Base-by-base conservation (phyloP, 1,139 yeast species). In the Zygoascus hellenicus region DNA sequence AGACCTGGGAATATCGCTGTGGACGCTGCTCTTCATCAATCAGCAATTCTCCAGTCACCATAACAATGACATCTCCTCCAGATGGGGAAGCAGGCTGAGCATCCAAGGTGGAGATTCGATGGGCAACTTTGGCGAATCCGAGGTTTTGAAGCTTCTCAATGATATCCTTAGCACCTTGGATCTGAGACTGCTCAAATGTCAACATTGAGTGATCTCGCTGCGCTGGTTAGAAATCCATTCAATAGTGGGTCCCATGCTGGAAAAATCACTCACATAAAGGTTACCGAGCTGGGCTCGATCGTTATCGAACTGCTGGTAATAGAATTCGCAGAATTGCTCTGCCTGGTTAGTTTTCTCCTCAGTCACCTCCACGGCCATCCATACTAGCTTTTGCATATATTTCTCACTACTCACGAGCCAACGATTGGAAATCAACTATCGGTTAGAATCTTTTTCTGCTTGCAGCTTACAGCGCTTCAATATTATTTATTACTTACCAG, bases 61-160 rank as follows among this genome's bases (percentile, higher is more conserved):
- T 84, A 50, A 90, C 97, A 62, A 92, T 76, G 51, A 92, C 95
- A 64, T 90, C 97, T 53, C 97, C 97, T 32, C 58, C 58, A 59
- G 74, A 78, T 51, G 95, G 87, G 52, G 96, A 84, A 37, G 94
- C 96, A 43, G 98, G 98, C 73, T 92, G 99, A 44, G 97, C 98
- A 64, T 92, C 98, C 62, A 92, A 77, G 43, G 98, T 90, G 49
- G 95, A 81, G 64, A 92, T 83, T 71, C 94, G 78, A 75, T 92
- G 99, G 45, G 79, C 83, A 52, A 94, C 97, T 71, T 88, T 88
- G 66, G 78, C 83, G 76, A 92, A 92, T 46, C 97, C 97, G 61
- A 92, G 77, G 30, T 88, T 77, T 45, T 78, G 80, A 59, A 92
- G 78, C 69, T 92, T 92, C 72, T 90, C 97, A 56, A 90, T 89